Conservation (phyloP, 306 rosid species). For the Vigna hirtella region DNA sequence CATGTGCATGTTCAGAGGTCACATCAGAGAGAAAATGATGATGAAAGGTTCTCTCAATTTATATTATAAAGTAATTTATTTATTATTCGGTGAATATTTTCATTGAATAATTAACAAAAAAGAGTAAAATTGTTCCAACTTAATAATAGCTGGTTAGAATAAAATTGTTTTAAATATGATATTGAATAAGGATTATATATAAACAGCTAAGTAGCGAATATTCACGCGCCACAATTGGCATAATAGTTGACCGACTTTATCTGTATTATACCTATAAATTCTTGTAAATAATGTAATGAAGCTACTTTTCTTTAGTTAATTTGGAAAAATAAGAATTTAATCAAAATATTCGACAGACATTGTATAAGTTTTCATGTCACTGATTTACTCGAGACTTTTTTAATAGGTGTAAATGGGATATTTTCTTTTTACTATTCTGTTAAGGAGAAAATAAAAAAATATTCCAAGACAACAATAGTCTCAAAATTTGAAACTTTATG, state of each 20-base stretch:
- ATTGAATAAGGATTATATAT: too few species aligned
- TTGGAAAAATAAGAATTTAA: neutral
- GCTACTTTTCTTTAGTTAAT: too few species aligned
- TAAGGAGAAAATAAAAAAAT: neutral
- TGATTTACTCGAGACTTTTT: neutral
- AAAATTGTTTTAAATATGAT: too few species aligned
- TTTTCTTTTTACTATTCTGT: neutral
- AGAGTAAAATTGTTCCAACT: too few species aligned
- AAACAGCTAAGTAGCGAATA: neutral
- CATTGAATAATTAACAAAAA: neutral
- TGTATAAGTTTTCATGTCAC: neutral
- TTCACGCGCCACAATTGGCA: neutral
- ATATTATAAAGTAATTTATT: neutral
- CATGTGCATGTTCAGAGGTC: conserved; percentile 16
- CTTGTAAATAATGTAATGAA: neutral
- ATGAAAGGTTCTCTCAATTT: conserved; percentile 1
- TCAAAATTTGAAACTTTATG: neutral
- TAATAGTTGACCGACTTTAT: neutral
- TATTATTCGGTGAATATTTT: neutral
- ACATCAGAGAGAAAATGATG: neutral
- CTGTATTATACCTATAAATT: neutral
- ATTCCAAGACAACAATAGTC: neutral
- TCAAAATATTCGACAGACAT: neutral
- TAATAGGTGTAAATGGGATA: neutral
- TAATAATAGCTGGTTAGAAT: too few species aligned